Evolutionary conservation across 148 eudicot genomes (phyloP), one percentile per base, ranked within the genome.

Genomic region (Rhododendron molle): DNA sequence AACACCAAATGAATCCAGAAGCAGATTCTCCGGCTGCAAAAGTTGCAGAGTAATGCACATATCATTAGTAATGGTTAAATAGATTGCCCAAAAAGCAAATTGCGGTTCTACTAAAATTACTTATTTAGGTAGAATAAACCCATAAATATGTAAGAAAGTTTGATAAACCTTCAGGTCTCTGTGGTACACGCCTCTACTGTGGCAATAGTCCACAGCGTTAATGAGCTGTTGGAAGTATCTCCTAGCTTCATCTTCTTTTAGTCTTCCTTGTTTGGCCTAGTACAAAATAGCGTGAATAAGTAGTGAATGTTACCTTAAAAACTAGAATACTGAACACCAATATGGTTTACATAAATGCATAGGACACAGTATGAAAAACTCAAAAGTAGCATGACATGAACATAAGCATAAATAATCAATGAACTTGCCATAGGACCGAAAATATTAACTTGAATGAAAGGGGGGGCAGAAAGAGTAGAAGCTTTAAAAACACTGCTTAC

Each of bases 111-210:
- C 1, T 1, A 8, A 4, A 78, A 12, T 18, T n/a, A 15, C 36
- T 85, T 34, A 47, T 54, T 26, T 38, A 62, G 67, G 30, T 26
- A n/a, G n/a, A 43, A 18, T 28, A 13, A 58, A 36, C 40, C 18
- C 10, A 5, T 7, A 34, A 40, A 67, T 7, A 26, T 44, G 28
- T 12, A 74, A 18, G 67, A 81, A 52, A 81, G 43, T 60, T 12
- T 81, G 23, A 13, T 18, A 52, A 74, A 94, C 99, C 98, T 96
- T 96, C 54, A 96, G 87, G 89, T 96, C 99, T 88, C 99, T 88
- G 56, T 96, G 99, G 91, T 92, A 95, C 58, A 96, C 95, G 20
- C 99, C 98, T 96, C 99, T 91, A 89, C 99, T 96, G 80, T 96
- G 99, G 90, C 99, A 96, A 85, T 92, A 96, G 85, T 96, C 99